Conservation (phyloP, 2,329 filamentous ascomycete species). For the Ceratocystis diversiconidia region DNA sequence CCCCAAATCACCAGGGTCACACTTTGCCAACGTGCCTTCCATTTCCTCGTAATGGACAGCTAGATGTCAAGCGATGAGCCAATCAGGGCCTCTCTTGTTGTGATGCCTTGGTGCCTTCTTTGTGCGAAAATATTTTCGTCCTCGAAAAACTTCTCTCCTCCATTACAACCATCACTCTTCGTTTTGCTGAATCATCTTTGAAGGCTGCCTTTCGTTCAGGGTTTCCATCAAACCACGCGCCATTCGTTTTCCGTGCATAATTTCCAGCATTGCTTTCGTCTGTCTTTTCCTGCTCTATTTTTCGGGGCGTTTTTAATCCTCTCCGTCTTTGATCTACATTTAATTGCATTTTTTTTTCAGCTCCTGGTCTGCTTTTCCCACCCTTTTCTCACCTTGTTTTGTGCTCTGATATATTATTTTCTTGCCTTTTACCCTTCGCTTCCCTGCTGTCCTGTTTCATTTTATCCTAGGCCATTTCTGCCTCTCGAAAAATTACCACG, state of each 20-base stretch:
- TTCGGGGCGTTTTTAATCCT: not conserved
- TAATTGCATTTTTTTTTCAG: not conserved
- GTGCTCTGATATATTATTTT: not conserved
- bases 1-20: not conserved
- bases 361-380: not conserved
- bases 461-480: not conserved
- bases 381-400: not conserved
- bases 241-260: not conserved
- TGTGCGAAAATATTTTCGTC: not conserved
- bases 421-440: not conserved
- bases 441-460: slow-evolving; percentile 1
- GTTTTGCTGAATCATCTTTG: not conserved
- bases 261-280: not conserved
- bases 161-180: not conserved
- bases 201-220: not conserved
- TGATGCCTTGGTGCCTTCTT: not conserved
- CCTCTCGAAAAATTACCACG: not conserved
- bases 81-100: not conserved
- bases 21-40: not conserved
- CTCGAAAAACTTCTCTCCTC: not conserved
- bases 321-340: not conserved
- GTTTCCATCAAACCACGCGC: not conserved
- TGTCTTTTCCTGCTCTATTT: not conserved
- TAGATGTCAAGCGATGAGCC: not conserved
- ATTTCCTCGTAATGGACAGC: not conserved